Base-by-base conservation (phyloP, 2,329 filamentous ascomycete species). In the Pseudopithomyces chartarum region DNA sequence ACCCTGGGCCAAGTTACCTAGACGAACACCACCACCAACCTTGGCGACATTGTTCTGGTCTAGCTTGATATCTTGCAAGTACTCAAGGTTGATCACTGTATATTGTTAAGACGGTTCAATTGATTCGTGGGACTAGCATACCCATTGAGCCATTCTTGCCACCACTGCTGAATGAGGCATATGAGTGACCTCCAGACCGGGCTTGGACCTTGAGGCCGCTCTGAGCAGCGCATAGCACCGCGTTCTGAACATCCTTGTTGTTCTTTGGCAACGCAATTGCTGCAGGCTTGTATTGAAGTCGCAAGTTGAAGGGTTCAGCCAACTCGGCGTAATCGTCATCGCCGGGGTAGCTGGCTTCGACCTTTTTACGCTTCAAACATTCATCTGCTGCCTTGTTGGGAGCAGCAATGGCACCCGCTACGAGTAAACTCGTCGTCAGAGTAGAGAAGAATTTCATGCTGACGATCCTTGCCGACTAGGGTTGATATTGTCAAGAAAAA, bases 121-220 rank as follows among this genome's bases (percentile, higher is more conserved):
- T 40, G 32, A 6, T 33, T 12, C 7, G 20, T 19, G 26, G 7
- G 19, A 20, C 22, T 2, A 39, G 49, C 57, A 19, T 55, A 60
- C 57, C 75, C 61, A 84, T 69, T 40, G 78, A 76, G 3, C 81
- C 81, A 55, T 84, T 73, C 62, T 81, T 76, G 7, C 81, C 81
- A 29, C 81, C 81, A 0, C 81, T 76, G 3, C 80, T 80, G 57
- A 78, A 80, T 0, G 79, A 80, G 0, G 78, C 86, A 60, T 87
- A 90, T 0, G 85, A 88, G 64, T 89, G 87, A 0, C 87, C 87
- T 3, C 87, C 87, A 1, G 85, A 86, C 60, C 81, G 84, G 20
- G 87, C 82, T 66, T 88, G 85, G 0, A 89, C 84, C 60, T 84
- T 82, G 51, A 84, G 71, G 6, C 75, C 74, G 55, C 78, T 75